Percentiles rank a stretch among this genome's conserved stretches.
These are phyloP conservation scores for Fusarium continuum DNA, from an alignment of 2,329 filamentous ascomycete species.

Conservation along the genomic window DNA sequence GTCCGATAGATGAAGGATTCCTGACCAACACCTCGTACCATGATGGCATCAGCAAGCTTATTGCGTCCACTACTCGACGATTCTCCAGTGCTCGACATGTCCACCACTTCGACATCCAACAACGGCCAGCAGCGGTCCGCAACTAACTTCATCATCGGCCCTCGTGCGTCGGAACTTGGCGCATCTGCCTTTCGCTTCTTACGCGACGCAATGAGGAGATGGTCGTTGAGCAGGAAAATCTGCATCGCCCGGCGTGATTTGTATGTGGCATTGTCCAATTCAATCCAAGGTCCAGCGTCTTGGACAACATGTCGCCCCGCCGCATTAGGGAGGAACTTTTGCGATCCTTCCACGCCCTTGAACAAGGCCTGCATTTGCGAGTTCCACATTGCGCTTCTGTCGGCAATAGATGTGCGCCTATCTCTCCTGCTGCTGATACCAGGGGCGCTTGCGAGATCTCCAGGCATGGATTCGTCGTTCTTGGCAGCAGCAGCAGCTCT, in stretches of 20 bases:
- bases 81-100: slow-evolving; percentile 76
- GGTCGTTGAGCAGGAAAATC: slow-evolving; percentile 92
- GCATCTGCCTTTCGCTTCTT: slow-evolving; percentile 91
- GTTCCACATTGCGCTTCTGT: slow-evolving; percentile 73
- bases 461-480: slow-evolving; percentile 58
- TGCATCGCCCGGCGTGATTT: slow-evolving; percentile 90
- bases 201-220: slow-evolving; percentile 87
- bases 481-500: slow-evolving; percentile 69
- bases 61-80: slow-evolving; percentile 60
- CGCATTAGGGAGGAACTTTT: slow-evolving; percentile 93
- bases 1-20: slow-evolving; percentile 96
- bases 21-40: slow-evolving; percentile 83
- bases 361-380: slow-evolving; percentile 80
- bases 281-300: slow-evolving; percentile 93
- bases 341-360: slow-evolving; percentile 97
- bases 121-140: slow-evolving; percentile 95
- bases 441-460: slow-evolving; percentile 54
- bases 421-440: slow-evolving; percentile 74
- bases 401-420: slow-evolving; percentile 88
- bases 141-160: slow-evolving; percentile 77
- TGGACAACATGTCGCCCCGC: slow-evolving; percentile 93
- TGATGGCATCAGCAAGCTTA: slow-evolving; percentile 85
- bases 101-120: slow-evolving; percentile 90
- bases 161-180: slow-evolving; percentile 58
- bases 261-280: slow-evolving; percentile 97